Conservation (phyloP, 2,329 filamentous ascomycete species). For the Colletotrichum liaoningense region DNA sequence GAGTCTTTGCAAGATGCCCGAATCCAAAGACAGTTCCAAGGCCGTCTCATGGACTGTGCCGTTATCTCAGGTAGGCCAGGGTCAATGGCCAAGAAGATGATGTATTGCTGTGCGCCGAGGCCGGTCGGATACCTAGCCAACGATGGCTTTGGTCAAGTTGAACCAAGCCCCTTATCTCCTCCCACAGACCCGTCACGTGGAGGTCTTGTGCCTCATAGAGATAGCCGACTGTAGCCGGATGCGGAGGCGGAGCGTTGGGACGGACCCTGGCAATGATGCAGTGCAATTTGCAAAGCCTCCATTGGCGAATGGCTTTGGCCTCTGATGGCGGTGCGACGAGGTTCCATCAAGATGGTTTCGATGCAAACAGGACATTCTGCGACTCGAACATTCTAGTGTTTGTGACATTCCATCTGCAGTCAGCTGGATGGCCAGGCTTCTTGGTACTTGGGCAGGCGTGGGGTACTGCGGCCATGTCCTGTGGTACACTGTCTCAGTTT, state of each 20-base stretch:
- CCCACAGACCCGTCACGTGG: constrained; percentile 17
- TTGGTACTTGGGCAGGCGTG: no score
- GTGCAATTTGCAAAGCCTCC: neutral
- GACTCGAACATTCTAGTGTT: neutral
- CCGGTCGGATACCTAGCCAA: neutral
- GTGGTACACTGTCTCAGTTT: neutral
- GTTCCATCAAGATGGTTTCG: neutral
- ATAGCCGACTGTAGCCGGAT: constrained; percentile 16
- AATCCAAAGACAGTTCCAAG: neutral
- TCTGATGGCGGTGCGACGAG: neutral
- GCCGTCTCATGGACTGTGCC: neutral
- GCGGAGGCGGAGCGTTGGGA: constrained; percentile 14
- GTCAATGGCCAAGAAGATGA: constrained; percentile 5
- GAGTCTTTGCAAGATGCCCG: neutral
- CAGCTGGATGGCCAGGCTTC: neutral
- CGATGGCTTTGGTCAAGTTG: neutral
- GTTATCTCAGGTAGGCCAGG: neutral
- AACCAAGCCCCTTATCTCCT: neutral
- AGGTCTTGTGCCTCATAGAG: neutral
- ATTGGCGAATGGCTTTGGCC: neutral
- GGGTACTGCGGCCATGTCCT: neutral
- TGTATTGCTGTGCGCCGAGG: neutral
- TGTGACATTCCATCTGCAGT: neutral
- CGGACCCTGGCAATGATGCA: neutral
- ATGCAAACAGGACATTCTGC: neutral